Conservation (phyloP, 805 yeast genomes). For the Sporopachydermia lactativora region DNA sequence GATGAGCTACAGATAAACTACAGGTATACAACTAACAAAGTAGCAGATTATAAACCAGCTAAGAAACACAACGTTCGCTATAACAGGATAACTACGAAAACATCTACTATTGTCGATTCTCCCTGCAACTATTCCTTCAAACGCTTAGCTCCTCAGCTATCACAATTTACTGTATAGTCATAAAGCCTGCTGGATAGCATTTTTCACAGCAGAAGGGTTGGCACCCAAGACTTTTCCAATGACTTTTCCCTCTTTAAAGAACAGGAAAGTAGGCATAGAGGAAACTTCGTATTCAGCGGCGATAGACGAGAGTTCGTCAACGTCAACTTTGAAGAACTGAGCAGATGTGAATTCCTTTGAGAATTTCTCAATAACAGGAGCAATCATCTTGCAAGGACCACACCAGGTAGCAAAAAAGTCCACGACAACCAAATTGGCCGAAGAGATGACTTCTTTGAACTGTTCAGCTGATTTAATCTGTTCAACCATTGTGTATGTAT, state of each 20-base stretch:
- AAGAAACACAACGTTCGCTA: too few relatives aligned
- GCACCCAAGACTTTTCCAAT: not conserved
- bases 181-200: conserved; percentile 1
- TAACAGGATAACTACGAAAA: too few relatives aligned
- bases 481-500: conserved; percentile 1
- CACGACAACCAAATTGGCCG: conserved; percentile 69
- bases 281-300: conserved; percentile 54
- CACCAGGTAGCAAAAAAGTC: conserved; percentile 98
- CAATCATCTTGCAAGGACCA: conserved; percentile 97
- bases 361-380: conserved; percentile 83
- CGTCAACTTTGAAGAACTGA: conserved; percentile 81
- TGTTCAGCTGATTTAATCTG: conserved; percentile 21
- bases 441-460: conserved; percentile 49
- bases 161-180: conserved; percentile 1
- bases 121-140: too few relatives aligned
- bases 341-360: conserved; percentile 50
- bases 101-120: too few relatives aligned
- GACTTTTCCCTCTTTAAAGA: conserved; percentile 59
- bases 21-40: too few relatives aligned
- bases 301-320: conserved; percentile 63
- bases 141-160: too few relatives aligned
- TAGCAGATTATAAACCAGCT: too few relatives aligned
- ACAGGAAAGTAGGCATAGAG: conserved; percentile 56
- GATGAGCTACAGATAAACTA: too few relatives aligned
- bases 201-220: not conserved